phyloP scores from a whole-genome alignment of 352 stramenopile genomes.

The Phytophthora tentaculata region DNA sequence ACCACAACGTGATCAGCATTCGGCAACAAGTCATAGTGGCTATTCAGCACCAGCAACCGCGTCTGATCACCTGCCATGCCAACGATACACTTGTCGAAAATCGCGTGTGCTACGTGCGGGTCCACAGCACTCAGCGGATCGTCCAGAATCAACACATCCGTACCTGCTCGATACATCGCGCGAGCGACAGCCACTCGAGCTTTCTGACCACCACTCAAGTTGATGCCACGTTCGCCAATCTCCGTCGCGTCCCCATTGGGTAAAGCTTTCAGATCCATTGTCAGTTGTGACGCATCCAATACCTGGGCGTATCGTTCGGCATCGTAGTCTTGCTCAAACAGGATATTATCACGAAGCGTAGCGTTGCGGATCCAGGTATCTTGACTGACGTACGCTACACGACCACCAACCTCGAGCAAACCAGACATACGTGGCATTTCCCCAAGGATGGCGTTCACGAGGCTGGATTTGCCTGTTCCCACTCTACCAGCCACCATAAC shows the following conservation, averaged over 20 bases:
- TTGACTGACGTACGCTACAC: constrained; percentile 86
- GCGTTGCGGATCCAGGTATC: constrained; percentile 92
- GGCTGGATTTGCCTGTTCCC: constrained; percentile 55
- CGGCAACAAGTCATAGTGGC: constrained; percentile 88
- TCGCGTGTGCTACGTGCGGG: constrained; percentile 91
- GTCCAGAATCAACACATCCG: constrained; percentile 94
- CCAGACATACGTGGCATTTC: constrained; percentile 44
- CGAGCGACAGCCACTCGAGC: constrained; percentile 86
- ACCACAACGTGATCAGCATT: constrained; percentile 62
- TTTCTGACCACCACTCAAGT: constrained; percentile 67
- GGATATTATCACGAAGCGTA: constrained; percentile 91
- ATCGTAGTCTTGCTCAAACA: constrained; percentile 52
- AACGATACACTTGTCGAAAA: constrained; percentile 91
- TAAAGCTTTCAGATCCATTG: constrained; percentile 42
- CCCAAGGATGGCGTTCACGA: constrained; percentile 53
- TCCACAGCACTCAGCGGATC: constrained; percentile 95
- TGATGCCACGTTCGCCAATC: constrained; percentile 64
- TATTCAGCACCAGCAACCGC: constrained; percentile 93
- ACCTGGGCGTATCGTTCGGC: constrained; percentile 37
- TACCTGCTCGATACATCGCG: constrained; percentile 86
- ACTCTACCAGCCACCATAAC: constrained; percentile 61
- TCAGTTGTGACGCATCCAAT: constrained; percentile 41
- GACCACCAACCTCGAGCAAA: constrained; percentile 29
- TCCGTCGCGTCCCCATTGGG: constrained; percentile 57
- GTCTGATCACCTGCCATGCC: constrained; percentile 62